Conservation (phyloP, 2,329 filamentous ascomycete species). For the Albifimbria verrucaria region DNA sequence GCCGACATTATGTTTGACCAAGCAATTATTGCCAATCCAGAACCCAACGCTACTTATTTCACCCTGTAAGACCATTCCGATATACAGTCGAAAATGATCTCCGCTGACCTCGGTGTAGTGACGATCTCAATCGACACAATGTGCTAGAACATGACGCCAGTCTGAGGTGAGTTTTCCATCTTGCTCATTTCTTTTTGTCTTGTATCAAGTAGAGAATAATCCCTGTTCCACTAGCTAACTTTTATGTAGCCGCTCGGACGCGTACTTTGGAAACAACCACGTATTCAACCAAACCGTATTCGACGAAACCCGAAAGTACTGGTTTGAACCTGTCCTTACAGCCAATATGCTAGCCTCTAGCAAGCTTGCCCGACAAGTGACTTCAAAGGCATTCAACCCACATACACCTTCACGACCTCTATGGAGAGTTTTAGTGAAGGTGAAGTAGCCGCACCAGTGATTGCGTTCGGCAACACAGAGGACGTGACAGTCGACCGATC, state of each 20-base stretch:
- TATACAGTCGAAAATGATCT: neutral
- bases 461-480: constrained; percentile 43
- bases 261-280: constrained; percentile 47
- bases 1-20: constrained; percentile 37
- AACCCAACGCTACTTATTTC: constrained; percentile 41
- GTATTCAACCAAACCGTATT: constrained; percentile 52
- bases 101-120: constrained; percentile 12
- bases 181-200: neutral
- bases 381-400: constrained; percentile 45
- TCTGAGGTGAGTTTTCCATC: constrained; percentile 26
- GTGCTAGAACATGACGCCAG: constrained; percentile 48
- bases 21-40: constrained; percentile 39
- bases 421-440: constrained; percentile 45
- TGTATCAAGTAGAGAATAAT: too few relatives aligned
- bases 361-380: constrained; percentile 40
- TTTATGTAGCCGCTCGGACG: constrained; percentile 39
- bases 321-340: constrained; percentile 37
- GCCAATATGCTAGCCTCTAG: constrained; percentile 41
- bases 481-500: constrained; percentile 34
- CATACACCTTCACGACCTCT: constrained; percentile 40
- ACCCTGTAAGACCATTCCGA: constrained; percentile 21
- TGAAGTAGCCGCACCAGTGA: constrained; percentile 47
- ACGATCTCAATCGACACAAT: constrained; percentile 43
- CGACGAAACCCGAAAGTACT: constrained; percentile 40
- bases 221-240: neutral